Conservation (phyloP, 495 filamentous ascomycete species). For the Endocarpon pusillum region DNA sequence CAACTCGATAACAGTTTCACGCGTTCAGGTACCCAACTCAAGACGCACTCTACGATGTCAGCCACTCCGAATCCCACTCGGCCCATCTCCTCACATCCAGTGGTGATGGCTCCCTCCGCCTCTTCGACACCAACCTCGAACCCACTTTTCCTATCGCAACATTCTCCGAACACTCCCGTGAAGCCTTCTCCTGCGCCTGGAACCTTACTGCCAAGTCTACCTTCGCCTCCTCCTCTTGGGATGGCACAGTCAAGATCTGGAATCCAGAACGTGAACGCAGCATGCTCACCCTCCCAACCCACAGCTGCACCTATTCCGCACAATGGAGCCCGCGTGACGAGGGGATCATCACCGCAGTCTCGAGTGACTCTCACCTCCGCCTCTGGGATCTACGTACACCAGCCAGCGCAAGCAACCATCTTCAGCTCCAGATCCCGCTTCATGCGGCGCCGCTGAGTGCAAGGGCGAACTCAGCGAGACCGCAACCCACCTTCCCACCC, state of each 20-base stretch:
- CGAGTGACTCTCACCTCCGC: constrained; percentile 69
- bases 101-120: constrained; percentile 85
- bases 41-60: constrained; percentile 82
- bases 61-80: constrained; percentile 90
- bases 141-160: constrained; percentile 61
- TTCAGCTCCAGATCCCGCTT: constrained; percentile 58
- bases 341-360: constrained; percentile 61
- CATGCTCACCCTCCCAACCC: constrained; percentile 68
- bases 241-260: constrained; percentile 89
- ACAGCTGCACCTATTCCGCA: constrained; percentile 80
- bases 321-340: constrained; percentile 67
- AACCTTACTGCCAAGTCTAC: constrained; percentile 78
- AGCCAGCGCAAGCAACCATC: constrained; percentile 63
- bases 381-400: constrained; percentile 83
- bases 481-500: constrained; percentile 30
- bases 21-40: constrained; percentile 87
- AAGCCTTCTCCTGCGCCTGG: constrained; percentile 84
- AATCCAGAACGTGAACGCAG: constrained; percentile 53
- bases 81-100: constrained; percentile 75
- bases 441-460: constrained; percentile 37
- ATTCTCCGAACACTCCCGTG: constrained; percentile 83
- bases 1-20: constrained; percentile 1
- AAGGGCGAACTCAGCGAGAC: constrained; percentile 8
- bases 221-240: constrained; percentile 83
- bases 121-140: constrained; percentile 65